Evolutionary conservation across 2,329 filamentous ascomycete species (phyloP), one percentile per base, ranked within the genome.

Genomic region (Botrytis medusae): DNA sequence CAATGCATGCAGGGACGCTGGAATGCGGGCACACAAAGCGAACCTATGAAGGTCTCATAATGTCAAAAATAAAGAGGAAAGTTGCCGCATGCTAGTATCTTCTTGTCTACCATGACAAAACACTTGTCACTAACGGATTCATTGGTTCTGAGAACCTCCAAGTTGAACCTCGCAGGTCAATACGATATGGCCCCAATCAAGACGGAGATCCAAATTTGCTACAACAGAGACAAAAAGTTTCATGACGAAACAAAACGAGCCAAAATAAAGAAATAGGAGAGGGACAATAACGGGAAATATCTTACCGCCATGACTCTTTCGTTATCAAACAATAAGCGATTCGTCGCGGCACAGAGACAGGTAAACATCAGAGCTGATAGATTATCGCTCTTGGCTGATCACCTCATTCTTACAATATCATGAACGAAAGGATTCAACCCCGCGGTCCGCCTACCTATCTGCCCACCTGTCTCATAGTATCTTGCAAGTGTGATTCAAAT

Each of bases 71-170:
- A 57, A 7, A 32, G 14, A 18, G n/a, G 1, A 18, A 18, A 57
- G n/a, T 29, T 29, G 51, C n/a, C 14, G 2, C 51, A 29, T 57
- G n/a, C n/a, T 32, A 57, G 51, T 6, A 57, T 57, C 6, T 57
- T 18, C 6, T 57, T 29, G n/a, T 16, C n/a, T 57, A 14, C 14
- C 14, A 0, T 9, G 3, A 32, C 14, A 57, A 16, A 18, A 57
- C 1, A 29, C 6, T 57, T 18, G 2, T 4, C 16, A 8, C 12
- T 1, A 7, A 57, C n/a, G 7, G 6, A 32, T 29, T 29, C 0
- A 32, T 57, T 29, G 51, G 4, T 34, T 60, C 18, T 12, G 18
- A 60, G 4, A 34, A 12, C 20, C 32, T 60, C 20, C 2, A 20
- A 60, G 18, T 1, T 22, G 8, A 60, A 20, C 6, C 1, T 12